Base-by-base conservation (phyloP, 495 filamentous ascomycete genomes). In the Penicillium cinerascens region DNA sequence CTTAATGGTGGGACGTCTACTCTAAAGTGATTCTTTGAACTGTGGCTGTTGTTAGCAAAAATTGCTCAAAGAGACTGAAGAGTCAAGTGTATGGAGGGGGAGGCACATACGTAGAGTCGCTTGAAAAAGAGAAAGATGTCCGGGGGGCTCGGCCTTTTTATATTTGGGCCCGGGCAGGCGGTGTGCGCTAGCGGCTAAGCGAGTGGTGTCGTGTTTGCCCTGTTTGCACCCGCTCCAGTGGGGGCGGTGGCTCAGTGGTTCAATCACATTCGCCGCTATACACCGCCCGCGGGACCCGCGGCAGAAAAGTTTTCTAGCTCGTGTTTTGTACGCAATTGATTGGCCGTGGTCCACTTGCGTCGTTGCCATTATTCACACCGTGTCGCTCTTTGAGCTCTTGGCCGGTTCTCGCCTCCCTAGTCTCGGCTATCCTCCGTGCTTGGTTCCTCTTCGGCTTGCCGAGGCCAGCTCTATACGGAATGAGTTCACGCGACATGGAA, bases 21-120 rank as follows among this genome's bases (percentile, higher is more conserved):
- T 89, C 86, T 88, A 89, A 89, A 89, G 86, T 88, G 87, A 89
- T 89, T 87, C 85, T 88, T 84, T 84, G 81, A 84, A 82, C 78
- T 82, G 77, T 67, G 43, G 65, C 52, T 49, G 37, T 61, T 61
- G 62, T 75, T 64, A 70, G 69, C 40, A 62, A 43, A n/a, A 43
- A n/a, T 33, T 52, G 15, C 10, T 4, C 2, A 44, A 27, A 42
- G 23, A 33, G 5, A 40, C 45, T 37, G 29, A 11, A 38, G 3
- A 23, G 33, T 38, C 3, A 26, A 45, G 18, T 27, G 44, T 53
- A 47, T 41, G 68, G 76, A 76, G 70, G 66, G 42, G 65, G 61
- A 55, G 49, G 54, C 61, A 80, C 73, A 71, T 68, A 83, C 80
- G 80, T 83, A 85, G 81, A 83, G 81, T 85, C 82, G 82, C 79